These are phyloP conservation scores for Endocladia muricata DNA, from an alignment of 31 red algal genomes.

Conservation along the genomic window DNA sequence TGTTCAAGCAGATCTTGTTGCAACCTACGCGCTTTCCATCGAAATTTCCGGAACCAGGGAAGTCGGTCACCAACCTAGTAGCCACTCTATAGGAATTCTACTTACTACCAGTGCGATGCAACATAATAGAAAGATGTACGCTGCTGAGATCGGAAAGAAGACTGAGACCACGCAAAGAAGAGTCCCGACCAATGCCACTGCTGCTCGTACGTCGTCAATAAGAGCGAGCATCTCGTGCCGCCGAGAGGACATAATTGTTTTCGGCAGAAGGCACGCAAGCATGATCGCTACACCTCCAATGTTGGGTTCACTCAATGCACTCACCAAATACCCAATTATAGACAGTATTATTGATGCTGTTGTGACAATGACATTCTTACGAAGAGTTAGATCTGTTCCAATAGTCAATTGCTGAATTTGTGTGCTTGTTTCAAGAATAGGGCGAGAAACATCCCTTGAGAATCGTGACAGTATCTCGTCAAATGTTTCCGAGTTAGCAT, in stretches of 20 bases:
- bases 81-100: conserved; percentile 21
- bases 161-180: conserved; percentile 8
- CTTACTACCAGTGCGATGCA: conserved; percentile 20
- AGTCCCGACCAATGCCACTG: conserved; percentile 15
- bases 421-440: conserved; percentile 13
- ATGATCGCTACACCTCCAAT: conserved; percentile 16
- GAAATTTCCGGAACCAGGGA: no score
- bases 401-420: conserved; percentile 34
- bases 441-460: conserved; percentile 8
- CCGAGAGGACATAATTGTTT: conserved; percentile 6
- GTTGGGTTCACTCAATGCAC: conserved; percentile 10
- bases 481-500: background rate
- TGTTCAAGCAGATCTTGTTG: no score
- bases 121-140: conserved; percentile 14
- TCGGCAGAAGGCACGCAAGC: conserved; percentile 15
- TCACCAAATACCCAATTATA: conserved; percentile 12
- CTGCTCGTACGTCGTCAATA: conserved; percentile 19
- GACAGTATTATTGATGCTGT: conserved; percentile 30
- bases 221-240: conserved; percentile 40
- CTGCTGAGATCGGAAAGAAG: conserved; percentile 5
- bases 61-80: background rate
- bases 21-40: no score
- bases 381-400: conserved; percentile 27
- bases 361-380: conserved; percentile 32
- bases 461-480: conserved; percentile 16